Percentiles rank a stretch among this genome's conserved stretches.
Evolutionary conservation across 805 yeast genomes (phyloP).

Genomic region (Suhomyces xylopsoci): DNA sequence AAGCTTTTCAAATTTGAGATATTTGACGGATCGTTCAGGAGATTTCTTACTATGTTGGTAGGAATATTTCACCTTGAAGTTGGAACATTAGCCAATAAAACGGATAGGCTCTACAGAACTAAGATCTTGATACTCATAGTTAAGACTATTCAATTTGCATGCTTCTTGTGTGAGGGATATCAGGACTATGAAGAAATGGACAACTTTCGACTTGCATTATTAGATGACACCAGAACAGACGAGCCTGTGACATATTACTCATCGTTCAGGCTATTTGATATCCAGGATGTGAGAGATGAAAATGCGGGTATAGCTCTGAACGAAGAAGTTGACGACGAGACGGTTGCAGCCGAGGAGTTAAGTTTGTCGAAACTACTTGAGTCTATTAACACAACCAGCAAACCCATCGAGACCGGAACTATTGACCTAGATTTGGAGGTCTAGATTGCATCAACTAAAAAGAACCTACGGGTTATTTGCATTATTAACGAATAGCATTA

Average conservation of each 20-base stretch:
- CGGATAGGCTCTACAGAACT: conserved; percentile 3
- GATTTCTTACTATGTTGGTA: conserved; percentile 21
- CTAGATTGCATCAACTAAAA: neutral
- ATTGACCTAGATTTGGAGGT: neutral
- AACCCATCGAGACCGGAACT: neutral
- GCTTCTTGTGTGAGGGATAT: conserved; percentile 32
- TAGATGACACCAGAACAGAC: conserved; percentile 2
- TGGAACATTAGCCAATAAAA: neutral
- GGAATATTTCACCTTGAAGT: conserved; percentile 13
- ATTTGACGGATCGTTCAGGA: conserved; percentile 17
- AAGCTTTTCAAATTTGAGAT: conserved; percentile 17
- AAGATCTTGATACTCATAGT: conserved; percentile 6
- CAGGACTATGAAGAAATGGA: conserved; percentile 21
- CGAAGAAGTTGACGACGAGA: neutral
- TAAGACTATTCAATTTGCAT: conserved; percentile 17
- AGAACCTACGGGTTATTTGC: neutral
- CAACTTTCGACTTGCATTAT: conserved; percentile 7
- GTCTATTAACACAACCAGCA: neutral
- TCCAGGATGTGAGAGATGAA: conserved; percentile 7
- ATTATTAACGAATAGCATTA: neutral
- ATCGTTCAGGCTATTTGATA: conserved; percentile 7
- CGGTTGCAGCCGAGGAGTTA: neutral
- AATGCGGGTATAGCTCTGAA: neutral
- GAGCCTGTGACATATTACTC: conserved; percentile 4
- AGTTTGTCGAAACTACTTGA: neutral